A percentile compares a stretch with the other conserved stretches of the same genome.
phyloP scores from a whole-genome alignment of 108 stramenopile species.

The Cylindrotheca closterium region DNA sequence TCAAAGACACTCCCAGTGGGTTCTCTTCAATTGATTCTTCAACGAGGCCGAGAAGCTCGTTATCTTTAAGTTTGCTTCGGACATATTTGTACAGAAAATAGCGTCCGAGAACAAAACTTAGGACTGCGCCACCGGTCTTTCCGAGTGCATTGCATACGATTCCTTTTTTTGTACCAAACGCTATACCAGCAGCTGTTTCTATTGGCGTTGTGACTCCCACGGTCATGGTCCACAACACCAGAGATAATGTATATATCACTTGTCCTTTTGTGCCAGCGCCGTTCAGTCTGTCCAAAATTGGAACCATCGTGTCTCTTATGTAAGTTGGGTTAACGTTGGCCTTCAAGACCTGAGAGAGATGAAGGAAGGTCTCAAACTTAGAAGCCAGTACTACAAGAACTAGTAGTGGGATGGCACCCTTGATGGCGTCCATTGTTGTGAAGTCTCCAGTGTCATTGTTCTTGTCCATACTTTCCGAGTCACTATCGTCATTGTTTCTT shows the following conservation, averaged over 20 bases:
- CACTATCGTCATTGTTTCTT: neutral
- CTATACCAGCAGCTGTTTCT: conserved; percentile 59
- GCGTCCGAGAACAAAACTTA: conserved; percentile 47
- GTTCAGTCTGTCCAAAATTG: conserved; percentile 14
- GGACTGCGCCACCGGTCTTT: conserved; percentile 47
- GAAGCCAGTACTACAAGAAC: neutral
- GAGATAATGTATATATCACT: conserved; percentile 31
- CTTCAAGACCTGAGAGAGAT: neutral
- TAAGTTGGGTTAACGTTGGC: neutral
- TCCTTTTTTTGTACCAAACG: conserved; percentile 43
- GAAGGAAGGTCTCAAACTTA: neutral
- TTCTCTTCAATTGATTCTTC: conserved; percentile 37
- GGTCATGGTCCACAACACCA: conserved; percentile 51
- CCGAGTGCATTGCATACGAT: conserved; percentile 40
- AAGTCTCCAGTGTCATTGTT: too few species aligned
- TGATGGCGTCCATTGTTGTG: too few species aligned
- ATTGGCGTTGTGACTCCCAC: conserved; percentile 61
- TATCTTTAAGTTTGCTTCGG: conserved; percentile 26
- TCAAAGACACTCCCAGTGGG: conserved; percentile 51
- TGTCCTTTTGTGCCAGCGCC: conserved; percentile 32
- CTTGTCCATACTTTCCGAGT: neutral
- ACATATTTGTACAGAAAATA: conserved; percentile 32
- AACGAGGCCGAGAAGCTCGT: conserved; percentile 50
- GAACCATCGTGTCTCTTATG: neutral
- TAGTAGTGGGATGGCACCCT: neutral